Evolutionary conservation across 495 filamentous ascomycete species (phyloP), one percentile per base, ranked within the genome.

Genomic region (Penicillium chermesinum): DNA sequence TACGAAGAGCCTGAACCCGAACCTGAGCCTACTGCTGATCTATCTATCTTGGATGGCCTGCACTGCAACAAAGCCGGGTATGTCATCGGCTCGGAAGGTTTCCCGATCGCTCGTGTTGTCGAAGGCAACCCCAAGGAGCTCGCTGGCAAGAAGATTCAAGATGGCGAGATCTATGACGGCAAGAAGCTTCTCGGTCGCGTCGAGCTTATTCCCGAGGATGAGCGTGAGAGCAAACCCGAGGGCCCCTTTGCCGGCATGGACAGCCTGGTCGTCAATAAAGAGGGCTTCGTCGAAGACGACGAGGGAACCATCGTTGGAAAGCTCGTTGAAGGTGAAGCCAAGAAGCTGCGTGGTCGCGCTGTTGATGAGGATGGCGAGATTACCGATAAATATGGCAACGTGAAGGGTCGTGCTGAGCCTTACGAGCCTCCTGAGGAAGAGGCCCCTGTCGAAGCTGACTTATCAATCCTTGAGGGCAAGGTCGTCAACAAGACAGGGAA

Each of bases 351-450:
- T 34, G 88, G 88, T n/a, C 83, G 85, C 53, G 64, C 72, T 14
- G 87, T 93, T 36, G 89, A 93, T 55, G 75, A 85, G 30, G 89
- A 95, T 58, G 89, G 89, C 9, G 88, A 93, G 48, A 86, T 95
- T 50, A 68, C 89, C 27, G 89, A 91, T 62, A 83, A 81, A 55
- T 80, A 79, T 41, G 89, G 89, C 34, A 91, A 89, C 57, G 78
- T 84, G 38, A 83, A 89, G 52, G 89, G 89, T 42, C 82, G 80
- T 42, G 85, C 83, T 12, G 85, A 89, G 66, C 80, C 79, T 5
- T 89, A 80, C 61, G 76, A 87, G 44, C 74, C 76, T 38, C 74
- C 65, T 22, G 82, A 77, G 52, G 72, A 66, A 50, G 81, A 78
- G 53, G 51, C 44, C 1, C 57, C 57, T 17, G 44, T 20, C 61